Evolutionary conservation across 2,329 filamentous ascomycete genomes (phyloP), one percentile per base, ranked within the genome.

Genomic region (Trichoderma semiorbis): DNA sequence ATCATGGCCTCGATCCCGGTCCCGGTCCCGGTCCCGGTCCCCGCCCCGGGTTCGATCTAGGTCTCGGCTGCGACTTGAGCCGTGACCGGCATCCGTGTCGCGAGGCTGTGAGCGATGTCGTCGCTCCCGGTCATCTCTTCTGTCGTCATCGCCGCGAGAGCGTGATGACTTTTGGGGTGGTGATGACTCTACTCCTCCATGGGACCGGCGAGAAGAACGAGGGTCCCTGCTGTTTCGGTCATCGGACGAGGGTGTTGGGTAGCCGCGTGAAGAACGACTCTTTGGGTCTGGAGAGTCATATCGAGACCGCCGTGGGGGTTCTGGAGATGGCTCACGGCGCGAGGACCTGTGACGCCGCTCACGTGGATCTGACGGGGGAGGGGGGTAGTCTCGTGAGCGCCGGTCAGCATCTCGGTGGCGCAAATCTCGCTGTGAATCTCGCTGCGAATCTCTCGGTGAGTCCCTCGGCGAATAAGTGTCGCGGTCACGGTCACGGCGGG

Each of bases 331-430:
- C 28, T 70, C 70, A 47, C 65, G 65, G 24, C 58, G 65, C 7
- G 70, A 72, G 32, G 70, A 70, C 64, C 30, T 69, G 55, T 66
- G 61, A 57, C 53, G 61, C 18, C 71, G 61, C 60, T 72, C 71
- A 61, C 68, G 71, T 62, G 47, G 60, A 12, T 71, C 67, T 14
- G 34, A 8, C 21, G 62, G 36, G 14, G 26, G 63, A 66, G 47
- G 69, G 24, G 55, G 66, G 18, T 32, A 55, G 61, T 70, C 57
- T 24, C 50, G 70, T 53, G 70, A 30, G 36, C 36, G 57, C 60
- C 55, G 57, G 66, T 70, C 66, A 57, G 32, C 28, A 50, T 65
- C 58, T 21, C 70, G 70, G 24, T 21, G 14, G 63, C 55, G 55
- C 36, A 63, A 57, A 24, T 62, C 55, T 55, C 62, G 34, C 18